Evolutionary conservation across 768 basidiomycete genomes (phyloP).

Genomic region (Trichaptum fuscoviolaceum): DNA sequence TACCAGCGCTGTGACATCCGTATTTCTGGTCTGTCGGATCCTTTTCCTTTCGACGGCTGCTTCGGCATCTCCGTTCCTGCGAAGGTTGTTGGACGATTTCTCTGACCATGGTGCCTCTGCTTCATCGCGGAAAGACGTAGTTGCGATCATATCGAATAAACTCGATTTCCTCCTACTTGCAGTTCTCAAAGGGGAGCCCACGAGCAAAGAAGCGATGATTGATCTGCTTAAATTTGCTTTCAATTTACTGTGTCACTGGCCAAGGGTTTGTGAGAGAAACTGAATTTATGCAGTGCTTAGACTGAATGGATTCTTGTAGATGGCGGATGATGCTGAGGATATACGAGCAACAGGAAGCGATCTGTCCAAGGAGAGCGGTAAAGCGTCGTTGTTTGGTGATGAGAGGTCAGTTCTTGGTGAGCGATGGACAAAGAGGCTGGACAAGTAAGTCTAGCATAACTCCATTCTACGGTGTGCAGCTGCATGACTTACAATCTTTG

Average conservation of each 20-base stretch:
- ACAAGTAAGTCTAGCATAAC: conserved; percentile 44
- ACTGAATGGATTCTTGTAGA: neutral
- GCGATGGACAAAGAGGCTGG: conserved; percentile 67
- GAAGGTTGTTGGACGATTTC: conserved; percentile 61
- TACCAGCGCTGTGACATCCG: conserved; percentile 52
- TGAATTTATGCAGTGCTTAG: neutral
- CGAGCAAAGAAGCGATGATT: conserved; percentile 67
- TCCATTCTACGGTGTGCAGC: neutral
- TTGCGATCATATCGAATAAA: conserved; percentile 57
- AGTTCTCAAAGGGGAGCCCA: conserved; percentile 45
- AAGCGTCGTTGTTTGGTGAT: neutral
- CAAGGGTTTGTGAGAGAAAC: conserved; percentile 46
- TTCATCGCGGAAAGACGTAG: conserved; percentile 35
- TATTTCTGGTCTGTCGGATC: conserved; percentile 72
- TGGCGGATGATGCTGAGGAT: neutral
- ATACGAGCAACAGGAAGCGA: neutral
- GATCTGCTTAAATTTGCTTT: conserved; percentile 84
- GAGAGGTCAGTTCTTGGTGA: conserved; percentile 50
- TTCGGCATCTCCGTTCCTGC: conserved; percentile 43
- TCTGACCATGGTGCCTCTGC: conserved; percentile 30
- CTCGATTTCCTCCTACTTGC: conserved; percentile 49
- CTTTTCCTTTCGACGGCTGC: conserved; percentile 69
- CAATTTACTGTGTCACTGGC: conserved; percentile 78
- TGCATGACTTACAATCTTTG: neutral
- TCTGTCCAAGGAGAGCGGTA: neutral